A percentile compares a stretch with the other conserved stretches of the same genome.
phyloP scores from a whole-genome alignment of 352 stramenopile species.

The Globisporangium megalacanthum region DNA sequence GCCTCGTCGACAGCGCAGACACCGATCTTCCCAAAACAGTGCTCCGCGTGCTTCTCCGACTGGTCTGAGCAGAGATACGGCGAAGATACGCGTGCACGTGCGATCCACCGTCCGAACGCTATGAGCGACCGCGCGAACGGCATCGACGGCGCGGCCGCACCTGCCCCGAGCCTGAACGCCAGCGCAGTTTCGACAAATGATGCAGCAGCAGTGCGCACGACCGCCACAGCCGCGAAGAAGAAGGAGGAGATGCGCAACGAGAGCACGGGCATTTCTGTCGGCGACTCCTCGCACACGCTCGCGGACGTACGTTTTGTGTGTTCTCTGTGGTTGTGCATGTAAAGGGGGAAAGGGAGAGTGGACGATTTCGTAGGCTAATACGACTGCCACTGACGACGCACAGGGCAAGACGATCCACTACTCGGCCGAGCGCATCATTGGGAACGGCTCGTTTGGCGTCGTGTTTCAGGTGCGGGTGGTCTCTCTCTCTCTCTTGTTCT shows the following conservation, averaged over 20 bases:
- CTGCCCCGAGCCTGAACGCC: conserved; percentile 7
- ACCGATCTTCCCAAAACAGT: neutral
- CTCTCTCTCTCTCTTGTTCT: neutral
- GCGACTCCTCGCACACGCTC: conserved; percentile 75
- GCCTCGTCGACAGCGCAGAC: neutral
- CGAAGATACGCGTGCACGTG: neutral
- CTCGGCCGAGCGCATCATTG: conserved; percentile 98
- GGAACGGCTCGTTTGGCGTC: conserved; percentile 99
- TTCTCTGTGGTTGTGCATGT: neutral
- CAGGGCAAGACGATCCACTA: conserved; percentile 92
- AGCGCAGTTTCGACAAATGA: conserved; percentile 17
- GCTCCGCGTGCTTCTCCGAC: neutral
- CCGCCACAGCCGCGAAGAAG: conserved; percentile 44
- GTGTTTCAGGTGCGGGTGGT: conserved; percentile 91
- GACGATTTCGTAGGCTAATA: neutral
- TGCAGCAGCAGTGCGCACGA: conserved; percentile 33
- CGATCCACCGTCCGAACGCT: neutral
- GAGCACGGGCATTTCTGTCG: conserved; percentile 77
- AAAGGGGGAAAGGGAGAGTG: neutral
- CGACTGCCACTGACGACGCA: conserved; percentile 3
- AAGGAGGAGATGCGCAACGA: conserved; percentile 82
- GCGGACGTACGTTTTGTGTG: conserved; percentile 49
- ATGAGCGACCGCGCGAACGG: neutral
- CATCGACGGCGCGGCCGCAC: neutral
- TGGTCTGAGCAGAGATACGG: neutral